A percentile compares a stretch with the other conserved stretches of the same genome.
These are phyloP conservation scores for Hypoxylon sp. DNA, from an alignment of 2,329 filamentous ascomycete genomes.

Conservation along the genomic window DNA sequence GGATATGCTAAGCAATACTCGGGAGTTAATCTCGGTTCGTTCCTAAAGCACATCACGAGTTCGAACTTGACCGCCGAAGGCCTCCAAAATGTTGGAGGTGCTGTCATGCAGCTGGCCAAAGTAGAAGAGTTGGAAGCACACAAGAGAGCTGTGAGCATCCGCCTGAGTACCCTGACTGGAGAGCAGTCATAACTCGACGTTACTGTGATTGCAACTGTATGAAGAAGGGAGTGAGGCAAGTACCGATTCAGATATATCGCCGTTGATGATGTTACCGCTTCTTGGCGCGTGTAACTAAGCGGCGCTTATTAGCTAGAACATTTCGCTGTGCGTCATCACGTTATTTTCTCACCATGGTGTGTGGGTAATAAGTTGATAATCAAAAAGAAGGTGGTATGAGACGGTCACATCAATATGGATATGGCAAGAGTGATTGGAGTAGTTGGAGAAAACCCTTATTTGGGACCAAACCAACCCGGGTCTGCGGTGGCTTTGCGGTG, in stretches of 20 bases:
- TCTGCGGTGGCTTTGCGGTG: constrained; percentile 1
- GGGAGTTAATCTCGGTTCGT: constrained; percentile 94
- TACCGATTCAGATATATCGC: constrained; percentile 3
- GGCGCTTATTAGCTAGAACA: constrained; percentile 4
- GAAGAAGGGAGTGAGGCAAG: constrained; percentile 13
- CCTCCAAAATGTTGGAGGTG: constrained; percentile 84
- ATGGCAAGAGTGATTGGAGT: constrained; percentile 3
- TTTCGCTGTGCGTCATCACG: constrained; percentile 2
- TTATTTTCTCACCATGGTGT: neutral
- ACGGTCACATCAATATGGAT: neutral
- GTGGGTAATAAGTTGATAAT: constrained; percentile 23
- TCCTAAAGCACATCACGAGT: constrained; percentile 98
- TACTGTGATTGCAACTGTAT: constrained; percentile 5
- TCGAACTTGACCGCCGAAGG: constrained; percentile 90
- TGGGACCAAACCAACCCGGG: neutral
- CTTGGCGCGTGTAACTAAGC: neutral
- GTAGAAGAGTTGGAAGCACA: constrained; percentile 97
- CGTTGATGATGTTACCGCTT: constrained; percentile 7
- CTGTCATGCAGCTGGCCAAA: constrained; percentile 94
- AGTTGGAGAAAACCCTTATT: constrained; percentile 16
- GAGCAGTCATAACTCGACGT: constrained; percentile 5
- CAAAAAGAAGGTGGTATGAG: constrained; percentile 14
- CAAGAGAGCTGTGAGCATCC: constrained; percentile 88
- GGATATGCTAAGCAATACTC: constrained; percentile 99
- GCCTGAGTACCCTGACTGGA: constrained; percentile 72